These are phyloP conservation scores for Fusarium lyarnte DNA, from an alignment of 2,329 filamentous ascomycete genomes.

Conservation along the genomic window DNA sequence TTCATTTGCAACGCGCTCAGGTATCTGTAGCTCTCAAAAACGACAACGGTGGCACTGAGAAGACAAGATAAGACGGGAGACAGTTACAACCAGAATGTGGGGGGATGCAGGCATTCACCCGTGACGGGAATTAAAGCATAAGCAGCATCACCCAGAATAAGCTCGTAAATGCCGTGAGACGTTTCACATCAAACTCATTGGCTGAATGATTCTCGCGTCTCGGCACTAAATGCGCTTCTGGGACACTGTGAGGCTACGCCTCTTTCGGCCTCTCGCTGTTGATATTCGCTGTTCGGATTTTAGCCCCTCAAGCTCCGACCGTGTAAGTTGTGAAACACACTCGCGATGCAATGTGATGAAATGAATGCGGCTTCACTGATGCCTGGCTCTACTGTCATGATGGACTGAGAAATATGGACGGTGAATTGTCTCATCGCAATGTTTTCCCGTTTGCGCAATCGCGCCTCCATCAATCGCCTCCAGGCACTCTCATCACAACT, in stretches of 20 bases:
- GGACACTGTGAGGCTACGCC: neutral
- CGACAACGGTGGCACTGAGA: too few species aligned
- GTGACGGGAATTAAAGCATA: neutral
- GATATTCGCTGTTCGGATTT: constrained; percentile 24
- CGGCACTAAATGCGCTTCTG: neutral
- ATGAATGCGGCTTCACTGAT: neutral
- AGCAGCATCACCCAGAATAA: neutral
- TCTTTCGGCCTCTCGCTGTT: constrained; percentile 16
- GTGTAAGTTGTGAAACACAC: neutral
- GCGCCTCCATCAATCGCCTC: neutral
- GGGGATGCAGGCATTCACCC: neutral
- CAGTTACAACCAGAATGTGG: fast-evolving
- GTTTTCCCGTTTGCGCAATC: neutral
- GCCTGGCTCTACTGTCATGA: too few species aligned
- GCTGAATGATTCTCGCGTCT: neutral
- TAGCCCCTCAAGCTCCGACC: neutral
- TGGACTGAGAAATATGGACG: neutral
- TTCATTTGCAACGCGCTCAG: too few species aligned
- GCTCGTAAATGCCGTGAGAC: constrained; percentile 7
- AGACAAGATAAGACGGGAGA: too few species aligned
- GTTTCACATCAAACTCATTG: neutral
- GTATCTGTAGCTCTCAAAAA: too few species aligned
- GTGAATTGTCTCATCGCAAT: neutral
- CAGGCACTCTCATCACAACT: constrained; percentile 1
- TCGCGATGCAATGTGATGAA: neutral